These are phyloP conservation scores for Dryadomyces quercivorus DNA, from an alignment of 2,329 filamentous ascomycete species.

Conservation along the genomic window DNA sequence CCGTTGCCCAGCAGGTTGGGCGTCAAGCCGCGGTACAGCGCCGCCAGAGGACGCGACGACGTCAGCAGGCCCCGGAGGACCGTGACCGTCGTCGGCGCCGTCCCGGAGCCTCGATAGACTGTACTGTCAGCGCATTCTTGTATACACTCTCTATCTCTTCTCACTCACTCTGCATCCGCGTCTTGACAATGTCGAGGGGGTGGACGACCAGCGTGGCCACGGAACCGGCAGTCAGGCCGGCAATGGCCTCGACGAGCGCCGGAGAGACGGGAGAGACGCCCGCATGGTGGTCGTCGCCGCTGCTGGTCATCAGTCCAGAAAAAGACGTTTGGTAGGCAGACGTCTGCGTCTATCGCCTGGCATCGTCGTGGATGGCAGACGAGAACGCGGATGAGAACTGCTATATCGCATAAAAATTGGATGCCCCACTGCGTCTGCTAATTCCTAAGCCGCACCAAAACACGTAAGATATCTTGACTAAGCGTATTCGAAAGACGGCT, in stretches of 20 bases:
- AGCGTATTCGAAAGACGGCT: no score
- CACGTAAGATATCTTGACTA: not conserved
- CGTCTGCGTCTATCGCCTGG: no score
- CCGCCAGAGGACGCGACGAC: slow-evolving; percentile 45
- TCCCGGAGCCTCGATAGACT: slow-evolving; percentile 36
- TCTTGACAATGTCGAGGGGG: slow-evolving; percentile 93
- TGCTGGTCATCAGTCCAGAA: not conserved
- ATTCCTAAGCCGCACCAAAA: not conserved
- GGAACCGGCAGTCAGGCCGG: slow-evolving; percentile 80
- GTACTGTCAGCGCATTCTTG: not conserved
- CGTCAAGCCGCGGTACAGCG: slow-evolving; percentile 79
- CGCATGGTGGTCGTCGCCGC: slow-evolving; percentile 33
- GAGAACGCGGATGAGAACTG: no score
- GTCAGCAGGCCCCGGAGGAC: slow-evolving; percentile 36
- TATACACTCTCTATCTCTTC: not conserved
- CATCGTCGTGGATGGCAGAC: no score
- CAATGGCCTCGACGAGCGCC: slow-evolving; percentile 74
- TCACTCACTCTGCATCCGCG: slow-evolving; percentile 69
- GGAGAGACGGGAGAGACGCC: slow-evolving; percentile 62
- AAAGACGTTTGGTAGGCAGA: not conserved
- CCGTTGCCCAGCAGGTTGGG: slow-evolving; percentile 89
- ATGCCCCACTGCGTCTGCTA: not conserved
- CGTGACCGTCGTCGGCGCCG: slow-evolving; percentile 33
- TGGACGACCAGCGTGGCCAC: slow-evolving; percentile 80
- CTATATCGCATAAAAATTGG: no score